Percentiles rank a stretch among this genome's conserved stretches.
These are phyloP conservation scores for Pseudogymnoascus sp. DNA, from an alignment of 2,329 filamentous ascomycete species.

Conservation along the genomic window DNA sequence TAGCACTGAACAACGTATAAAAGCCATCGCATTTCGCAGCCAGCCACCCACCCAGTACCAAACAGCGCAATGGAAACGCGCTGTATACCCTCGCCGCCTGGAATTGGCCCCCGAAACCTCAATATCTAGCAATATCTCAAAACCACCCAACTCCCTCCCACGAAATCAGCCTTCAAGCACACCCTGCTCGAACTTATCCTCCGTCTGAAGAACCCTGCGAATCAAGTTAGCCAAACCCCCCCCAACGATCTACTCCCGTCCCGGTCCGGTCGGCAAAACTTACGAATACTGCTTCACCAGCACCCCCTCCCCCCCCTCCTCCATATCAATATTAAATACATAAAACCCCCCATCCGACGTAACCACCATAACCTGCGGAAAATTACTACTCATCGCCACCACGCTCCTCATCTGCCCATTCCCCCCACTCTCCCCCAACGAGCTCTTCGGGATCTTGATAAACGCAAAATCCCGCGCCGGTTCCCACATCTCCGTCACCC, in stretches of 20 bases:
- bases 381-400: constrained; percentile 94
- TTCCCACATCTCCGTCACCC: constrained; percentile 97
- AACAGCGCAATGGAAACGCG: neutral
- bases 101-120: neutral
- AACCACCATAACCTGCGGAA: constrained; percentile 95
- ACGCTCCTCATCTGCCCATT: constrained; percentile 71
- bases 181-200: constrained; percentile 2
- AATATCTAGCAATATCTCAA: neutral
- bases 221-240: neutral
- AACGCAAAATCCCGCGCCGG: constrained; percentile 91
- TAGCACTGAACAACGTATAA: neutral
- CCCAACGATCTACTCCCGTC: neutral
- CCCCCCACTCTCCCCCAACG: constrained; percentile 28
- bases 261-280: constrained; percentile 40
- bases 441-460: constrained; percentile 75
- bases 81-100: neutral
- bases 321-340: constrained; percentile 91
- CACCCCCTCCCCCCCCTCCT: constrained; percentile 86
- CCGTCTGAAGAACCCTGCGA: neutral
- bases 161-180: neutral
- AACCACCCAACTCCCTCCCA: neutral
- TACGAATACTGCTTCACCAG: constrained; percentile 90
- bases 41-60: neutral
- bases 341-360: constrained; percentile 94
- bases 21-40: neutral